phyloP scores from a whole-genome alignment of 805 yeast species.

The Barnettozyma botsteinii region DNA sequence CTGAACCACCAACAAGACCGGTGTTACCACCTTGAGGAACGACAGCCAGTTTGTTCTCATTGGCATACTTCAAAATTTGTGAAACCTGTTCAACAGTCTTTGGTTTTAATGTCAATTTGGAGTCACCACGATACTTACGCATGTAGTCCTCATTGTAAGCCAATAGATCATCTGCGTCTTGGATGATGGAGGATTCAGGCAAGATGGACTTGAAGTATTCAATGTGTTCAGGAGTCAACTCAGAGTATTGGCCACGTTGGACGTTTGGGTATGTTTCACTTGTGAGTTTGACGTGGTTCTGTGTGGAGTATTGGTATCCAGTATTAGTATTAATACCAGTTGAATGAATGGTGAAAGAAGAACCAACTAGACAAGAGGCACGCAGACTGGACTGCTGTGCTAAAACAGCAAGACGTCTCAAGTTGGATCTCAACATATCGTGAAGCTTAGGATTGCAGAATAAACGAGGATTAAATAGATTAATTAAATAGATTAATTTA shows the following conservation, averaged over 20 bases:
- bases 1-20: slow-evolving; percentile 91
- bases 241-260: slow-evolving; percentile 47
- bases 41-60: slow-evolving; percentile 68
- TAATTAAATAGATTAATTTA: too few species aligned
- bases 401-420: not conserved
- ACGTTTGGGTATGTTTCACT: slow-evolving; percentile 63
- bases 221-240: slow-evolving; percentile 51
- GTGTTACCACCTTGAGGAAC: slow-evolving; percentile 98
- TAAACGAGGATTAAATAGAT: too few species aligned
- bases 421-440: not conserved
- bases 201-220: slow-evolving; percentile 55
- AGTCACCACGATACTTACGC: slow-evolving; percentile 88
- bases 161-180: slow-evolving; percentile 57
- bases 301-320: slow-evolving; percentile 23
- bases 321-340: too few species aligned
- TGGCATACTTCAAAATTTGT: slow-evolving; percentile 72
- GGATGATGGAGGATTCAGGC: slow-evolving; percentile 41
- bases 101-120: slow-evolving; percentile 76
- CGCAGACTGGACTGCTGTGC: too few species aligned
- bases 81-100: slow-evolving; percentile 74
- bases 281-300: slow-evolving; percentile 41
- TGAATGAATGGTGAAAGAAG: too few species aligned
- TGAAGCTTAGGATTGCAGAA: too few species aligned
- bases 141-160: slow-evolving; percentile 89
- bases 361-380: too few species aligned